Evolutionary conservation across 441 rosid species (phyloP).

Genomic region (Syzygium malaccense): DNA sequence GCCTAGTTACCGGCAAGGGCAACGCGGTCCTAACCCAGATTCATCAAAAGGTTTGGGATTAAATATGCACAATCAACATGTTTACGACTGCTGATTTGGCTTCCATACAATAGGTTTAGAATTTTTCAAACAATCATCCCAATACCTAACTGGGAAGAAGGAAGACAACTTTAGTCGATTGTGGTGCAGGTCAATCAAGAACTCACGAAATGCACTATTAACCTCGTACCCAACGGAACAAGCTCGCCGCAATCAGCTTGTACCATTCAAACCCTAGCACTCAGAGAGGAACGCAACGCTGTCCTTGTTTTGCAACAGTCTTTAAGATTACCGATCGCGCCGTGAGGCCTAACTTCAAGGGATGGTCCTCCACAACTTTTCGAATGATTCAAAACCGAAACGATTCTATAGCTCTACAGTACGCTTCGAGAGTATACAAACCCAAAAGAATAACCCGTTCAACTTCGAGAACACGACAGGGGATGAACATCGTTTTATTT

Average conservation of each 20-base stretch:
- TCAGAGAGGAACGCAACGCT: neutral
- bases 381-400: neutral
- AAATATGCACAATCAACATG: too few relatives aligned
- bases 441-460: neutral
- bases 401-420: slow-evolving; percentile 10
- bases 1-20: too few relatives aligned
- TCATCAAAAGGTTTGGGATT: too few relatives aligned
- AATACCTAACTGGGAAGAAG: neutral
- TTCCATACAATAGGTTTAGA: too few relatives aligned
- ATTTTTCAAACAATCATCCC: too few relatives aligned
- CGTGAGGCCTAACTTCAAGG: neutral
- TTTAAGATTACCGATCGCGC: neutral
- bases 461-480: neutral
- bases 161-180: neutral
- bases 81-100: too few relatives aligned
- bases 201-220: neutral
- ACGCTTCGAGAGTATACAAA: neutral
- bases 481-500: neutral
- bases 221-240: neutral
- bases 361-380: neutral
- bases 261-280: neutral
- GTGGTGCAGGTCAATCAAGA: too few relatives aligned
- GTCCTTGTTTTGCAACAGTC: neutral
- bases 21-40: too few relatives aligned
- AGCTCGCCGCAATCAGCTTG: neutral